Base-by-base conservation (phyloP, 495 filamentous ascomycete genomes). In the Lentithecium fluviatile region DNA sequence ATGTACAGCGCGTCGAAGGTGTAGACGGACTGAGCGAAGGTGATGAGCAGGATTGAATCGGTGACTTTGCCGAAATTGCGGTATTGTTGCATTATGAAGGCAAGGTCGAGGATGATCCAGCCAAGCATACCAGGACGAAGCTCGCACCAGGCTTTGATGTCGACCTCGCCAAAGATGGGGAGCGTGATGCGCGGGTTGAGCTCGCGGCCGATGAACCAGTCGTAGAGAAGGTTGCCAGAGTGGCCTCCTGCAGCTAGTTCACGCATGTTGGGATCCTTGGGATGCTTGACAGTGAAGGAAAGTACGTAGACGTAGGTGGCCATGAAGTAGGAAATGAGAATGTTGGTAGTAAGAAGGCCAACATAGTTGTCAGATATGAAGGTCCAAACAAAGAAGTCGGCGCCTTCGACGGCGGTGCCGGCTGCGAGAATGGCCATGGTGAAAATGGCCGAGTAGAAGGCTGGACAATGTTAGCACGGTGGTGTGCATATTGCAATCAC, bases 151-250 rank as follows among this genome's bases (percentile, higher is more conserved):
- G 85, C 79, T 75, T 96, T 97, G 72, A 98, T 88, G 69, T 98
- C 95, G 47, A 97, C 81, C 47, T 86, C 85, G 64, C 89, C 88
- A 20, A 94, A 78, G 51, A 93, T 70, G 2, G 91, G 91, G 12
- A 96, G 69, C 4, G 79, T 83, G 48, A 97, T 73, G 26, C 91
- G 91, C 7, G 95, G 93, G 76, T 97, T 98, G 57, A 97, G 86
- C 70, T 97, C 94, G 36, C 94, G 90, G 19, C 94, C 94, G 64
- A 97, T 97, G 77, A 90, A 98, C 81, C 89, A 97, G 75, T 97
- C 93, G 74, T 97, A 97, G 32, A 97, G 74, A 48, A 87, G 74
- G 70, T 96, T 97, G 52, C 94, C 95, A 13, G 85, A 84, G 65
- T 87, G 81, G 51, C 90, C 91, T 49, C 90, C 91, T 3, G 83